Evolutionary conservation across 2,329 filamentous ascomycete species (phyloP).

Genomic region (Epichloe baconii): DNA sequence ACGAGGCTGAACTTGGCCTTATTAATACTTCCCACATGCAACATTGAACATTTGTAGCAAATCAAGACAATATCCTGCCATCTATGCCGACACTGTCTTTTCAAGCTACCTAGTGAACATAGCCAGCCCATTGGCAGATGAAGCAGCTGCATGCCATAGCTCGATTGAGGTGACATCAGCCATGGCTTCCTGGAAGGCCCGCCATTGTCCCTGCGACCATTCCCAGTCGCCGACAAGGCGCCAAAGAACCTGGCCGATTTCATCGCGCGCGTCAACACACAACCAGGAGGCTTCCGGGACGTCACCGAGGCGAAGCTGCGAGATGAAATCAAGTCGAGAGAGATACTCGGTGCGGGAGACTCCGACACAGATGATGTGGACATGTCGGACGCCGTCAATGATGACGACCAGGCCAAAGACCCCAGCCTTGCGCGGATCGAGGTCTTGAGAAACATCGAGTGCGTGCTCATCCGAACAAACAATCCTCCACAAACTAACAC

Average conservation of each 20-base stretch:
- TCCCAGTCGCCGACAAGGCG: conserved; percentile 40
- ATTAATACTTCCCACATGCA: too few species aligned
- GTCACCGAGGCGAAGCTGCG: conserved; percentile 62
- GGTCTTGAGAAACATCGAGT: conserved; percentile 46
- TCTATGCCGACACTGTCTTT: too few species aligned
- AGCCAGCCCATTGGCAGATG: not conserved
- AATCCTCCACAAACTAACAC: not conserved
- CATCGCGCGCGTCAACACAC: conserved; percentile 70
- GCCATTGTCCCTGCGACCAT: conserved; percentile 25
- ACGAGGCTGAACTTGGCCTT: too few species aligned
- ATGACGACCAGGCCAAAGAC: conserved; percentile 30
- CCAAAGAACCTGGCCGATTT: conserved; percentile 56
- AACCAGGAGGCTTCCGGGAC: conserved; percentile 63
- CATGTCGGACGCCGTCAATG: conserved; percentile 33
- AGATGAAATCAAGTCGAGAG: conserved; percentile 45
- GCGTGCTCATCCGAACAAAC: conserved; percentile 12
- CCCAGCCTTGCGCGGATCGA: conserved; percentile 42
- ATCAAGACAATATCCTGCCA: too few species aligned
- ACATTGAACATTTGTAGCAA: too few species aligned
- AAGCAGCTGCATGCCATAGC: not conserved
- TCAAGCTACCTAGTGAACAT: too few species aligned
- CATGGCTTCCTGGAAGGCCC: conserved; percentile 22
- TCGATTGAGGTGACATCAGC: not conserved
- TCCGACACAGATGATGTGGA: conserved; percentile 32
- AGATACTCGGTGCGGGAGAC: conserved; percentile 27